phyloP scores from a whole-genome alignment of 1,284 basidiomycete genomes.

The Lentinus polychrous region DNA sequence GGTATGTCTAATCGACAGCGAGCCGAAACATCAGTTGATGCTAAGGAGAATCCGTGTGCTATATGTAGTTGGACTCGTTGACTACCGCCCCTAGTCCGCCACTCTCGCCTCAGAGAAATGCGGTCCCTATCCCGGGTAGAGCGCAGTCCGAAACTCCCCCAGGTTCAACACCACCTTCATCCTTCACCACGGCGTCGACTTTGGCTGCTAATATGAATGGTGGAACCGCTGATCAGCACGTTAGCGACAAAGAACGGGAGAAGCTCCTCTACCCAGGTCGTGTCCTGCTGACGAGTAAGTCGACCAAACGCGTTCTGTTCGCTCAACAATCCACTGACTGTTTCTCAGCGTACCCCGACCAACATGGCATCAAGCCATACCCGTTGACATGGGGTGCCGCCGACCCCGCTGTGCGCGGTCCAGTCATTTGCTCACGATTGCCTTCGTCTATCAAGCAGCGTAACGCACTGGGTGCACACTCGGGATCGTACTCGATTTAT shows the following conservation, averaged over 20 bases:
- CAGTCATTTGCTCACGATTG: conserved; percentile 86
- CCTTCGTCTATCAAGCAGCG: conserved; percentile 81
- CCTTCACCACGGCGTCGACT: conserved; percentile 14
- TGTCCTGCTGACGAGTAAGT: conserved; percentile 76
- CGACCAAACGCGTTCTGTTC: conserved; percentile 1
- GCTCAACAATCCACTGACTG: conserved; percentile 7
- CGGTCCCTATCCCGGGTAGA: conserved; percentile 18
- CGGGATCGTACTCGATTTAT: conserved; percentile 93
- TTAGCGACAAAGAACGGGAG: conserved; percentile 61
- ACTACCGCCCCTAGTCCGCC: conserved; percentile 19
- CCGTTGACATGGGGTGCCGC: conserved; percentile 80
- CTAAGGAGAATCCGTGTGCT: too few relatives aligned
- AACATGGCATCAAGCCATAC: conserved; percentile 71
- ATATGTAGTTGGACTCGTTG: conserved; percentile 32
- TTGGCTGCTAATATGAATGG: conserved; percentile 21
- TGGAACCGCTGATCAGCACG: conserved; percentile 11
- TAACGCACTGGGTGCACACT: conserved; percentile 92
- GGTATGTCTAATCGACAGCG: conserved; percentile 31
- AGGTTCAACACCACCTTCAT: conserved; percentile 18
- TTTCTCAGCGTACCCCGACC: conserved; percentile 58
- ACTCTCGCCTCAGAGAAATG: conserved; percentile 17
- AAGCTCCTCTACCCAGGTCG: conserved; percentile 70
- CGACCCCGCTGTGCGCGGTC: conserved; percentile 66
- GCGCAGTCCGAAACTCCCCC: conserved; percentile 17
- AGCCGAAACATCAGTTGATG: background rate